Conservation (phyloP, 192 early-diverging fungal species). For the Podila epicladia region DNA sequence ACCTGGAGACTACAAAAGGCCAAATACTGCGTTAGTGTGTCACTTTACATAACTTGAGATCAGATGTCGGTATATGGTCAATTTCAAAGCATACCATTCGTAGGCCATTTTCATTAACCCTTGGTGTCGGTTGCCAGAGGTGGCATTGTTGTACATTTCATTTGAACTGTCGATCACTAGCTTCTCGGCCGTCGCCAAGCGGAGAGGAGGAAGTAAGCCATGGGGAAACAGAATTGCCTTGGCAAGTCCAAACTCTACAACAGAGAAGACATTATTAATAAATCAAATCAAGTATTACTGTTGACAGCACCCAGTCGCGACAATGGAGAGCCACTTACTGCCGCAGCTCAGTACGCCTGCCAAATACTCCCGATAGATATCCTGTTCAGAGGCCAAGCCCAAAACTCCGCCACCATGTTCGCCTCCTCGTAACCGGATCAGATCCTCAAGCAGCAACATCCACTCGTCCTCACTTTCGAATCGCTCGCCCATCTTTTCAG, state of each 20-base stretch:
- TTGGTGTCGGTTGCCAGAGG: constrained; percentile 69
- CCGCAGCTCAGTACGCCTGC: constrained; percentile 69
- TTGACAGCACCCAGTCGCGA: not conserved
- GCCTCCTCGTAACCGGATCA: constrained; percentile 62
- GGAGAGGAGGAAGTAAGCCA: constrained; percentile 46
- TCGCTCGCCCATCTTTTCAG: constrained; percentile 60
- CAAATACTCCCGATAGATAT: constrained; percentile 70
- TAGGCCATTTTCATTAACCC: constrained; percentile 76
- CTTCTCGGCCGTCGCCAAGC: constrained; percentile 60
- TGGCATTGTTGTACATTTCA: constrained; percentile 81
- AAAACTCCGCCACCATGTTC: constrained; percentile 61
- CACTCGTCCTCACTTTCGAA: constrained; percentile 75
- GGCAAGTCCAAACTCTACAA: constrained; percentile 65
- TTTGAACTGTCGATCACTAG: constrained; percentile 73
- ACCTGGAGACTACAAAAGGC: constrained; percentile 63
- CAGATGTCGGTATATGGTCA: too few species aligned
- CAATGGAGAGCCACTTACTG: constrained; percentile 51
- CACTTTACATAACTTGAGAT: not conserved
- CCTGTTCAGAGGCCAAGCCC: constrained; percentile 57
- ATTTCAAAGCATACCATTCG: constrained; percentile 65
- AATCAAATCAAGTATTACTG: not conserved
- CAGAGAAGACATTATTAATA: not conserved
- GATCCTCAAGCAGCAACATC: constrained; percentile 69
- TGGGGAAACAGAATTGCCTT: constrained; percentile 61
- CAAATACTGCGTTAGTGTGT: constrained; percentile 3